phyloP scores from a whole-genome alignment of 768 basidiomycete genomes.

The Leucocoprinus sp. region DNA sequence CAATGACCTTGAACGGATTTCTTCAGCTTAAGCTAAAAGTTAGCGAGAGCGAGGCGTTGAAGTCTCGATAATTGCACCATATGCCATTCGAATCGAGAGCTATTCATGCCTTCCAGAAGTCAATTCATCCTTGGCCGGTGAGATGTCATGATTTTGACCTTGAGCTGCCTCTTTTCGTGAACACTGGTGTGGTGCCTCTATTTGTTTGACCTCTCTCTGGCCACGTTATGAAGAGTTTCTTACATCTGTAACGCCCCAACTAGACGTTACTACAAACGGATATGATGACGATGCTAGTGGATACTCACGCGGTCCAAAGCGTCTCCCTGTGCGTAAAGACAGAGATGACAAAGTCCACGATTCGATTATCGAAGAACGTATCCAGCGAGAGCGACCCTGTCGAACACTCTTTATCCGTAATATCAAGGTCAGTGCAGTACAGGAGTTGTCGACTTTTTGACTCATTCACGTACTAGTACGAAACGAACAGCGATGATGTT shows the following conservation, averaged over 20 bases:
- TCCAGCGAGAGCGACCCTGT: conserved; percentile 90
- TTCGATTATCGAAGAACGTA: conserved; percentile 88
- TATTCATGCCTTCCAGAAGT: conserved; percentile 13
- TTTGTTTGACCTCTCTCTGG: conserved; percentile 30
- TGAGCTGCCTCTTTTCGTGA: conserved; percentile 28
- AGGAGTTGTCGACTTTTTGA: not conserved
- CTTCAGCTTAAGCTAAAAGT: conserved; percentile 40
- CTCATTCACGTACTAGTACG: conserved; percentile 51
- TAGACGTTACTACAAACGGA: conserved; percentile 55
- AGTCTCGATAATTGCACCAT: conserved; percentile 1
- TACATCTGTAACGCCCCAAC: conserved; percentile 44
- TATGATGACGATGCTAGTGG: conserved; percentile 44
- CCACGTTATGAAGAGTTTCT: conserved; percentile 33
- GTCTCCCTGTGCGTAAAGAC: conserved; percentile 56
- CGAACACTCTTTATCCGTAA: conserved; percentile 96
- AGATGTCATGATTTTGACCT: conserved; percentile 22
- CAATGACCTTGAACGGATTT: conserved; percentile 16
- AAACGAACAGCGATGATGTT: conserved; percentile 81
- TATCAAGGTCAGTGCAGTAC: conserved; percentile 73
- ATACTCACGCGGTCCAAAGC: conserved; percentile 32
- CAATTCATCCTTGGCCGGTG: conserved; percentile 13
- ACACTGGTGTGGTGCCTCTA: conserved; percentile 39
- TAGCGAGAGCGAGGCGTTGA: conserved; percentile 33
- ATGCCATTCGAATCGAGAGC: conserved; percentile 6
- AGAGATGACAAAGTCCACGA: conserved; percentile 87